phyloP scores from a whole-genome alignment of 2,329 filamentous ascomycete species.

The Diplocarpon mali region DNA sequence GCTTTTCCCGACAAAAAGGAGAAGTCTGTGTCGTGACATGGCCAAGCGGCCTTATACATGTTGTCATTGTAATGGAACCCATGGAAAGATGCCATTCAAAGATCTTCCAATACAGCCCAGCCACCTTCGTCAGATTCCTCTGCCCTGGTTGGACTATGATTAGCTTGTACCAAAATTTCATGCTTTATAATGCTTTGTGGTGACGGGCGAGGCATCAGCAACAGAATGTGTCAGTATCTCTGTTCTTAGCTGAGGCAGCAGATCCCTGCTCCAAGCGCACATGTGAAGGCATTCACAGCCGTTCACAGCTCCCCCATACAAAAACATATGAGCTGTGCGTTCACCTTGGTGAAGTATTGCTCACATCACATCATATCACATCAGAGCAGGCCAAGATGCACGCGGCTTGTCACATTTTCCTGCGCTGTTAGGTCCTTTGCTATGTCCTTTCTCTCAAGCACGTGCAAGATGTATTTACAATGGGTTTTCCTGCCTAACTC shows the following conservation, averaged over 20 bases:
- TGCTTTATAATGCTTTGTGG: too few relatives aligned
- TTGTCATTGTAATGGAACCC: too few relatives aligned
- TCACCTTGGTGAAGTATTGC: slow-evolving; percentile 11
- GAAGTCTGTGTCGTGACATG: not conserved
- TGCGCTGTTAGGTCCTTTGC: slow-evolving; percentile 1
- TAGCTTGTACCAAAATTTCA: too few relatives aligned
- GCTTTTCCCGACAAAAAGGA: not conserved
- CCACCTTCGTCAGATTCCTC: too few relatives aligned
- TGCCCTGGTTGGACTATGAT: too few relatives aligned
- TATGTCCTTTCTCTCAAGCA: not conserved
- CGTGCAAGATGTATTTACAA: slow-evolving; percentile 16
- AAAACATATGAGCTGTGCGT: slow-evolving; percentile 9
- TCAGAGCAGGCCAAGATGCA: slow-evolving; percentile 9
- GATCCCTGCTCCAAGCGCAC: not conserved
- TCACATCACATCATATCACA: not conserved
- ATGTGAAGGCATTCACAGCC: slow-evolving; percentile 14
- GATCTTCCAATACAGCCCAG: too few relatives aligned
- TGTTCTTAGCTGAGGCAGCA: too few relatives aligned
- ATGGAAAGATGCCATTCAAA: too few relatives aligned
- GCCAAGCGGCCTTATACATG: too few relatives aligned
- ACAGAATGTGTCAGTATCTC: too few relatives aligned
- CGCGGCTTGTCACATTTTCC: slow-evolving; percentile 12
- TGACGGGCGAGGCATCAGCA: too few relatives aligned
- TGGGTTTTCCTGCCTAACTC: slow-evolving; percentile 11
- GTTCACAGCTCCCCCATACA: slow-evolving; percentile 6